A percentile compares a stretch with the other conserved stretches of the same genome.
phyloP scores from a whole-genome alignment of 768 basidiomycete species.

The Coprinellus micaceus region DNA sequence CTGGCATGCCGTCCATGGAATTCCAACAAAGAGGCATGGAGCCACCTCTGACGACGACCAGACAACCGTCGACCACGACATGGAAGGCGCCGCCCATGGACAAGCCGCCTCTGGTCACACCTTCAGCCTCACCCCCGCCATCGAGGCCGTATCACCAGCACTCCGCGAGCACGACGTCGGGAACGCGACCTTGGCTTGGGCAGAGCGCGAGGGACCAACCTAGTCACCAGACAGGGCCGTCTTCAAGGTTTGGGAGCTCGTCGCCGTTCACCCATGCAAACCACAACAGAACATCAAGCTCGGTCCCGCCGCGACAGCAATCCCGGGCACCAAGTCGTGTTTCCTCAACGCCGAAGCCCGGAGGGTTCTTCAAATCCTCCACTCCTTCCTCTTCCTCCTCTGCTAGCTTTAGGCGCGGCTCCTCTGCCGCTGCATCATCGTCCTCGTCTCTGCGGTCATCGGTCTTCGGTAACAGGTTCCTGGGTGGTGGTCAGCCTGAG shows the following conservation, averaged over 20 bases:
- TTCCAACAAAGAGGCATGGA: constrained; percentile 1
- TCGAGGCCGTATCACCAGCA: constrained; percentile 12
- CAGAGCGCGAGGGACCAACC: not conserved
- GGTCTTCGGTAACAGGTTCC: constrained; percentile 4
- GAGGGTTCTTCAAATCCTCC: constrained; percentile 44
- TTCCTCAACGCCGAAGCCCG: constrained; percentile 14
- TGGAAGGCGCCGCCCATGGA: not conserved
- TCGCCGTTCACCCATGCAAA: not conserved
- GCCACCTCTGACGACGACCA: not conserved
- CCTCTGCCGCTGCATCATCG: constrained; percentile 38
- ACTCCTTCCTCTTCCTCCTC: constrained; percentile 43
- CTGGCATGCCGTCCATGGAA: not conserved
- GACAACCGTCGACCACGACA: not conserved
- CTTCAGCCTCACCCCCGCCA: constrained; percentile 51
- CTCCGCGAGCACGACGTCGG: not conserved
- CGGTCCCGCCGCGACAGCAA: constrained; percentile 13
- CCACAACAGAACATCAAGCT: constrained; percentile 14
- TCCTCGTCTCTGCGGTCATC: constrained; percentile 32
- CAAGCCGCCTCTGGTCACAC: constrained; percentile 40
- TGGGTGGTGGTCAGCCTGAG: no score
- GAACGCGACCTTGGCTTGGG: not conserved
- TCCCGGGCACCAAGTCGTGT: not conserved
- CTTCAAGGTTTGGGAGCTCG: not conserved
- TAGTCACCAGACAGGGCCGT: not conserved
- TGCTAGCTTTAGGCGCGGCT: constrained; percentile 19